These are phyloP conservation scores for Hericium alpestre DNA, from an alignment of 768 basidiomycete species.

Conservation along the genomic window DNA sequence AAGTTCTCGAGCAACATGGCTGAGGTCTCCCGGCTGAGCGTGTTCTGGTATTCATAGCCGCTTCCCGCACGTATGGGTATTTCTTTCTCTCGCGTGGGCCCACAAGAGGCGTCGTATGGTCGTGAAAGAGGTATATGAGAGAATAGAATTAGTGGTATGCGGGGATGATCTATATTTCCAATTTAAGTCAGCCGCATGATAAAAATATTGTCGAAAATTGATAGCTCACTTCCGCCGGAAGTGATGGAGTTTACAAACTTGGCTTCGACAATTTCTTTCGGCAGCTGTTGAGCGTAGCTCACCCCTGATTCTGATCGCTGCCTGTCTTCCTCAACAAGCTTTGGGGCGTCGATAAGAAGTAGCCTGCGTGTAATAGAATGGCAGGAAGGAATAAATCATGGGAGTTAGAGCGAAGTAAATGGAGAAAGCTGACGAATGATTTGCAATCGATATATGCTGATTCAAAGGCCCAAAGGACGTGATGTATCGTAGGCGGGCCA, in stretches of 20 bases:
- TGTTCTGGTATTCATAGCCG: slow-evolving; percentile 80
- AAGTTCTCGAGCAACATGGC: slow-evolving; percentile 54
- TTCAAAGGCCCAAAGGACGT: slow-evolving; percentile 71
- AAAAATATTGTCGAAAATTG: neutral
- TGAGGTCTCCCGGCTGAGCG: slow-evolving; percentile 57
- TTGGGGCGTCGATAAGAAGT: slow-evolving; percentile 62
- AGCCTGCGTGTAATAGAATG: slow-evolving; percentile 28
- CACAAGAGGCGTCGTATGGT: slow-evolving; percentile 58
- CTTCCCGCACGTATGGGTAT: slow-evolving; percentile 62
- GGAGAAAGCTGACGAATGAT: slow-evolving; percentile 42
- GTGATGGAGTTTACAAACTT: slow-evolving; percentile 7
- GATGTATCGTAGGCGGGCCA: slow-evolving; percentile 41
- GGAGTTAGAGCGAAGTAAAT: slow-evolving; percentile 17
- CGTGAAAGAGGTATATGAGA: slow-evolving; percentile 86
- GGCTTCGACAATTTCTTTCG: slow-evolving; percentile 5
- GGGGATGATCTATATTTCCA: neutral
- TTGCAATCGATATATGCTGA: slow-evolving; percentile 49
- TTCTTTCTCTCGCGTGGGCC: slow-evolving; percentile 66
- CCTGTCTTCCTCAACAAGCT: slow-evolving; percentile 65
- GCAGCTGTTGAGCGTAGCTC: slow-evolving; percentile 36
- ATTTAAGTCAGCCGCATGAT: slow-evolving; percentile 20
- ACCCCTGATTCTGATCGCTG: slow-evolving; percentile 32
- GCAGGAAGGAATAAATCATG: slow-evolving; percentile 59
- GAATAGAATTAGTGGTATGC: slow-evolving; percentile 24
- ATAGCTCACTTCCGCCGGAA: neutral